These are phyloP conservation scores for Aspergillus pseudoviridinutans DNA, from an alignment of 2,329 filamentous ascomycete species.

Conservation along the genomic window DNA sequence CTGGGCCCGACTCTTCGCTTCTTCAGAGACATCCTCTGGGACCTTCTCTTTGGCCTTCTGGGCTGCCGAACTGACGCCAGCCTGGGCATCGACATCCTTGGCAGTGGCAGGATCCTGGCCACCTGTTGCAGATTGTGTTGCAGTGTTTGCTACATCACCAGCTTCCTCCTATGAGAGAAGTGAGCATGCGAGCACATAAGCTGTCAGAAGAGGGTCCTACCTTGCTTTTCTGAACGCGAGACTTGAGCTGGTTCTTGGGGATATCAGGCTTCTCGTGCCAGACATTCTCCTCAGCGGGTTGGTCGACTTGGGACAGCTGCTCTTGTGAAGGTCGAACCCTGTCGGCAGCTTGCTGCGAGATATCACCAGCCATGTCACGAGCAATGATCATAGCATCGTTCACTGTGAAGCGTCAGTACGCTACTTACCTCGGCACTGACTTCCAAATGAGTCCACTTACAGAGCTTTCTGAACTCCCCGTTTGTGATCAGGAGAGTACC, in stretches of 20 bases:
- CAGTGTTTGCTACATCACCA: conserved; percentile 54
- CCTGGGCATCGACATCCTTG: conserved; percentile 50
- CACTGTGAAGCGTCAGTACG: conserved; percentile 45
- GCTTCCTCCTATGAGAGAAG: conserved; percentile 39
- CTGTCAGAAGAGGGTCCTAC: conserved; percentile 34
- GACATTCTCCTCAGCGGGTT: conserved; percentile 81
- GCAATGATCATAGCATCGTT: conserved; percentile 76
- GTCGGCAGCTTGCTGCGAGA: conserved; percentile 71
- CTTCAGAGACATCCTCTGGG: conserved; percentile 62
- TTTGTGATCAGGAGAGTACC: conserved; percentile 91
- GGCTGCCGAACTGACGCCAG: conserved; percentile 35
- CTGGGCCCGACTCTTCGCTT: conserved; percentile 42
- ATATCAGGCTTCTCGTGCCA: conserved; percentile 87
- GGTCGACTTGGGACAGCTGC: conserved; percentile 70
- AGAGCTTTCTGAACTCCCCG: conserved; percentile 88
- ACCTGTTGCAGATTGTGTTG: conserved; percentile 49
- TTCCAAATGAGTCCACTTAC: conserved; percentile 49
- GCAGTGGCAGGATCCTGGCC: conserved; percentile 46
- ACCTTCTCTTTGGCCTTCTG: conserved; percentile 49
- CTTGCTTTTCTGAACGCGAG: conserved; percentile 53
- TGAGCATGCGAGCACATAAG: neutral
- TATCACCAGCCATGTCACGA: conserved; percentile 88
- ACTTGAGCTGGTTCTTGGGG: conserved; percentile 65
- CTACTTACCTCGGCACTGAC: neutral
- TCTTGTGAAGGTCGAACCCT: conserved; percentile 75